These are phyloP conservation scores for Aspergillus felis DNA, from an alignment of 2,329 filamentous ascomycete species.

Conservation along the genomic window DNA sequence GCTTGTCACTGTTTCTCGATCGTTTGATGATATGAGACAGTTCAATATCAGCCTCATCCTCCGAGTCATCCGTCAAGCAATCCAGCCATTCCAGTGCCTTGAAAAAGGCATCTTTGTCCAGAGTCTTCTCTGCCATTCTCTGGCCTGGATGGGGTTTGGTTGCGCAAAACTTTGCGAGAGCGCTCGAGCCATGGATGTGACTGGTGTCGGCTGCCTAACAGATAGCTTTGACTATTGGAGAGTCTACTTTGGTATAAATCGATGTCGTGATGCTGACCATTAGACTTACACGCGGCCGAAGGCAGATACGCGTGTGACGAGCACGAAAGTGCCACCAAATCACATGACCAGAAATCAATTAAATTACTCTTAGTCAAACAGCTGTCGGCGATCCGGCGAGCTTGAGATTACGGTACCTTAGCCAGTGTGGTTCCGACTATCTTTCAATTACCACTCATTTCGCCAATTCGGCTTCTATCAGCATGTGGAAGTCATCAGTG, in stretches of 20 bases:
- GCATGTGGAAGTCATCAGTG: conserved; percentile 29
- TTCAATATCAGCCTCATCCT: conserved; percentile 21
- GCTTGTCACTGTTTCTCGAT: background rate
- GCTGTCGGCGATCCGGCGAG: background rate
- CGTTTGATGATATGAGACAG: conserved; percentile 14
- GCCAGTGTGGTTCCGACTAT: background rate
- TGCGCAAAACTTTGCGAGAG: conserved; percentile 6
- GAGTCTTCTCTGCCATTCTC: conserved; percentile 16
- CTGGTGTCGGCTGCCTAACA: conserved; percentile 10
- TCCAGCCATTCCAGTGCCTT: conserved; percentile 32
- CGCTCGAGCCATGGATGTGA: conserved; percentile 13
- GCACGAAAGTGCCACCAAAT: conserved; percentile 33
- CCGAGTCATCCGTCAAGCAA: conserved; percentile 21
- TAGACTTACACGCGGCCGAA: conserved; percentile 1
- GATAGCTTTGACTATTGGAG: background rate
- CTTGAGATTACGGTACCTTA: background rate
- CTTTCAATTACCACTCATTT: background rate
- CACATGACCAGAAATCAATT: conserved; percentile 27
- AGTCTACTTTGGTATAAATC: background rate
- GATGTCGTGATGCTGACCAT: background rate
- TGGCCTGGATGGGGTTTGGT: conserved; percentile 9
- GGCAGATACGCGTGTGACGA: conserved; percentile 16
- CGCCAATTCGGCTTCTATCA: conserved; percentile 1
- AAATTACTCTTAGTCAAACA: conserved; percentile 7
- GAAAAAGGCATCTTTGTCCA: conserved; percentile 35